These are phyloP conservation scores for Microdochium paspali DNA, from an alignment of 2,329 filamentous ascomycete species.

Conservation along the genomic window DNA sequence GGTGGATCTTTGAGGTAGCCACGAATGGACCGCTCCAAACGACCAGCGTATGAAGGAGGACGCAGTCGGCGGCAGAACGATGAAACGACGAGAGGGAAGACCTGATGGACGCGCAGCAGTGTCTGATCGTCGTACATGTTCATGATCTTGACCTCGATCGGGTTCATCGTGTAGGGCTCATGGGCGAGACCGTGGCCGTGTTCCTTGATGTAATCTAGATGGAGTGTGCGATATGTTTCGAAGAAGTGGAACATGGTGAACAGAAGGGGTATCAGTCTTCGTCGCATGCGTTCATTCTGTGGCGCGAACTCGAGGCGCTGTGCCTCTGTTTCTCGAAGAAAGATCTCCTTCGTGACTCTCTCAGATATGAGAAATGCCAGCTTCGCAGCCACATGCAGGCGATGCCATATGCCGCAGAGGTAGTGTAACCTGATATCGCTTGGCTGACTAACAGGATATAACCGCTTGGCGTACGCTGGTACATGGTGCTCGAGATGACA, in stretches of 20 bases:
- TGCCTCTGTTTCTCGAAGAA: slow-evolving; percentile 45
- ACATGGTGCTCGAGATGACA: slow-evolving; percentile 51
- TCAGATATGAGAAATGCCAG: slow-evolving; percentile 52
- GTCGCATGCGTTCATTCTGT: slow-evolving; percentile 54
- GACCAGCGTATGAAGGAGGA: slow-evolving; percentile 55
- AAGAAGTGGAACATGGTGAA: slow-evolving; percentile 62
- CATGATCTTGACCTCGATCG: slow-evolving; percentile 54
- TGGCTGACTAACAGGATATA: slow-evolving; percentile 45
- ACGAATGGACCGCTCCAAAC: slow-evolving; percentile 51
- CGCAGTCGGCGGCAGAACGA: slow-evolving; percentile 54
- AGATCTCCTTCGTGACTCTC: slow-evolving; percentile 57
- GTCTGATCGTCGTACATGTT: slow-evolving; percentile 56
- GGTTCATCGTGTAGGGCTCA: slow-evolving; percentile 50
- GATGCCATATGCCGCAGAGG: slow-evolving; percentile 56
- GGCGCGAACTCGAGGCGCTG: slow-evolving; percentile 48
- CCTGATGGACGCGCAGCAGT: slow-evolving; percentile 52
- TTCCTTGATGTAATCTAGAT: slow-evolving; percentile 45
- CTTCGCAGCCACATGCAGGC: slow-evolving; percentile 55
- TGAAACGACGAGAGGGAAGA: slow-evolving; percentile 54
- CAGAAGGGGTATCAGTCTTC: slow-evolving; percentile 51
- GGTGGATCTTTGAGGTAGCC: slow-evolving; percentile 56
- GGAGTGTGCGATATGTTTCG: slow-evolving; percentile 51
- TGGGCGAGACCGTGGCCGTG: slow-evolving; percentile 41
- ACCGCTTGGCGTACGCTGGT: slow-evolving; percentile 47
- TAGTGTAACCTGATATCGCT: slow-evolving; percentile 46